Evolutionary conservation across 2,329 filamentous ascomycete genomes (phyloP), one percentile per base, ranked within the genome.

Genomic region (Aspergillus eucalypticola): DNA sequence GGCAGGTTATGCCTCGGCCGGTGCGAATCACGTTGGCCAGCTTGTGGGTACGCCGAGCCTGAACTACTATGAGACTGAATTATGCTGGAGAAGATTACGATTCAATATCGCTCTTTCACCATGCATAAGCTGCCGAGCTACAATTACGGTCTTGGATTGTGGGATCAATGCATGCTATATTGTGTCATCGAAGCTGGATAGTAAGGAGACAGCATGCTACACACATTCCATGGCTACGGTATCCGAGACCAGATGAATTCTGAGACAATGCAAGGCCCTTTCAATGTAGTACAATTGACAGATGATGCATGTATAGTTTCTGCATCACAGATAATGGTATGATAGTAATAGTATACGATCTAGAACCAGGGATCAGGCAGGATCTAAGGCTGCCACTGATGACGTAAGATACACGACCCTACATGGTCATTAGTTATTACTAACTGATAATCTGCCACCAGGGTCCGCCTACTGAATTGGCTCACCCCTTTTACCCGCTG

Each of bases 1-100:
- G 62, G 60, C 44, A 64, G 42, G 48, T 62, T 25, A 27, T 35
- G 25, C 25, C 53, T 55, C 42, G 39, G n/a, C 39, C 46, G 41
- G 13, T 15, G 42, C 13, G 8, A 13, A 13, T 19, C 8, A 21
- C 13, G 5, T n/a, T 3, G 13, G 7, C n/a, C 17, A 44, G 25
- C 35, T n/a, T n/a, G 13, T 17, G 38, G 39, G n/a, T 10, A 27
- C 19, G 52, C 29, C 39, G 35, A 13, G 8, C 8, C 17, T 5
- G 46, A 5, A 27, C 23, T 25, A 27, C 23, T 25, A 50, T 32
- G 8, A 17, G n/a, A 19, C 17, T 8, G 46, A 19, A 8, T 10
- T 5, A 10, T 19, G 25, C 29, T 50, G 15, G 10, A 17, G 29
- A 6, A 17, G 8, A 32, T 23, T 15, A 23, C 5, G 4, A 7